Evolutionary conservation across 1,139 yeast species (phyloP), one percentile per base, ranked within the genome.

Genomic region (Blastobotrys ciferrii): DNA sequence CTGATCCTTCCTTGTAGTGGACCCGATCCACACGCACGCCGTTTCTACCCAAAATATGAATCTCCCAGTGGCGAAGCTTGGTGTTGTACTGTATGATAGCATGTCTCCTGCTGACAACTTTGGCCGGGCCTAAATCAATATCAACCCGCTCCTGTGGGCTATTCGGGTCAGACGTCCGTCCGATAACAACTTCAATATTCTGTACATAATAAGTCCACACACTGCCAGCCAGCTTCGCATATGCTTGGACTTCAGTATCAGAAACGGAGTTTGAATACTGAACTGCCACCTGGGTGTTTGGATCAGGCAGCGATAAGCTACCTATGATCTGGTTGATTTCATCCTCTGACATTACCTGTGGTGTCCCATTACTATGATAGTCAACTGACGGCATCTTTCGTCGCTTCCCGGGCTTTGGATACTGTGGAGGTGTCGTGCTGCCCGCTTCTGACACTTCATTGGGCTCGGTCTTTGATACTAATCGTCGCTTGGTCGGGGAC

Each of bases 131-230:
- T 60, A 92, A 72, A 69, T 92, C 98, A 48, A 92, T 89, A 62
- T 89, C 94, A 20, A 87, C 82, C 3, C 64, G 64, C 63, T 25
- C 60, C 56, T 50, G 55, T 53, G 37, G 42, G 48, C 19, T 39
- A 15, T 17, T 35, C 48, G 73, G 66, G 28, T 66, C 96, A 1
- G 96, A 87, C 57, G 85, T 84, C 62, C 98, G 77, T 11, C 98
- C 98, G 50, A 92, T 86, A 2, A 84, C 73, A 4, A 92, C 79
- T 14, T 78, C 78, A 49, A 92, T 72, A n/a, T 82, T 75, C 64
- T 89, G 88, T 44, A 92, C 97, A 63, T 89, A 92, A 64, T 77
- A 92, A 1, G 98, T 91, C 98, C 98, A 92, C 60, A 80, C 82
- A 38, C 77, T 74, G n/a, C 98, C 98, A 0, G 97, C 91, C 45